phyloP scores from a whole-genome alignment of 73 alveolate species.

The Durusdinium trenchii region DNA sequence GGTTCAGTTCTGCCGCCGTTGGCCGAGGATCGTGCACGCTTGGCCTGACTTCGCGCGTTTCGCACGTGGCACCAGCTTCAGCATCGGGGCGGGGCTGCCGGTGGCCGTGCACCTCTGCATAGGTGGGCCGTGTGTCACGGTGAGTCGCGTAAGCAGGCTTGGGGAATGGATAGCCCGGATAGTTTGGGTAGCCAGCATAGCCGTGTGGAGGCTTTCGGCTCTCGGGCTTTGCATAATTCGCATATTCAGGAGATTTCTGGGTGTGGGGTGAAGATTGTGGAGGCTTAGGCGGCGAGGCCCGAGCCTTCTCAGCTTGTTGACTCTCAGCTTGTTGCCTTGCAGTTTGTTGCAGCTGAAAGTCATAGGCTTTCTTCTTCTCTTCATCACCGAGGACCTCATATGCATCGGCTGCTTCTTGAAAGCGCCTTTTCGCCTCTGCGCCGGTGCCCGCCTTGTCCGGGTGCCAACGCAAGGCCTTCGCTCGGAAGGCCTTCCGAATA shows the following conservation, averaged over 20 bases:
- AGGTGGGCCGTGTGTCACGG: constrained; percentile 7
- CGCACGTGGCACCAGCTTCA: neutral
- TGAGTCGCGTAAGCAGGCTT: neutral
- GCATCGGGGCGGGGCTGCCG: no score
- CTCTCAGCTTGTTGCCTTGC: neutral
- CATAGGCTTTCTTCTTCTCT: constrained; percentile 54
- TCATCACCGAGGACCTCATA: constrained; percentile 66
- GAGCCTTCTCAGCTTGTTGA: neutral
- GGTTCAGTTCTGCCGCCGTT: constrained; percentile 79
- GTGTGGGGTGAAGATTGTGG: neutral
- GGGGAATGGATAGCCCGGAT: neutral
- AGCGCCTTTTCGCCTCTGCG: constrained; percentile 66
- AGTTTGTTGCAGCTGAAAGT: constrained; percentile 42
- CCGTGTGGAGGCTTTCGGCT: no score
- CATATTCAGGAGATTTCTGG: no score
- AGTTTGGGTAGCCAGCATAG: neutral
- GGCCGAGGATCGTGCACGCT: constrained; percentile 43
- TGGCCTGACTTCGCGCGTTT: neutral
- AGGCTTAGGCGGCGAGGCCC: neutral
- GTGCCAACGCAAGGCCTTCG: constrained; percentile 73
- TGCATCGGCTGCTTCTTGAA: constrained; percentile 91
- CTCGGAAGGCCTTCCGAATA: constrained; percentile 85
- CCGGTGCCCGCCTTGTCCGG: constrained; percentile 92
- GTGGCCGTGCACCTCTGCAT: constrained; percentile 51
- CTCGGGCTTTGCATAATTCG: no score